Evolutionary conservation across 2,329 filamentous ascomycete genomes (phyloP).

Genomic region (Leptographium procerum): DNA sequence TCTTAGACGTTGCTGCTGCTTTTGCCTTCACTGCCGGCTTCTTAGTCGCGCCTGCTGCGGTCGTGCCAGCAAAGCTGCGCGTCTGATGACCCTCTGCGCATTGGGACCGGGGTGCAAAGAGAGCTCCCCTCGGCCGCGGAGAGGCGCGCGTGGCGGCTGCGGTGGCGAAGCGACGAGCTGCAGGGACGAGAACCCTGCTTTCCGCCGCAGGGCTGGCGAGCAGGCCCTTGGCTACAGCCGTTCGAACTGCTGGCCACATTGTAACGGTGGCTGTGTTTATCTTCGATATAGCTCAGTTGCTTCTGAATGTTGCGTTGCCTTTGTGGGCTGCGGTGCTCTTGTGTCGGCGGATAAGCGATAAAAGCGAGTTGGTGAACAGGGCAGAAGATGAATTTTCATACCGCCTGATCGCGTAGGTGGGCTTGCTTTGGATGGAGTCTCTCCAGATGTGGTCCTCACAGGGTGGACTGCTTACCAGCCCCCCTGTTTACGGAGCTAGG

Average conservation of each 20-base stretch:
- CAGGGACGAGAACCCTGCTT: neutral
- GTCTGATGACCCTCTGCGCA: neutral
- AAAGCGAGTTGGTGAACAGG: neutral
- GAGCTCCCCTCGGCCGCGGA: slow-evolving; percentile 3
- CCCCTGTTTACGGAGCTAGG: neutral
- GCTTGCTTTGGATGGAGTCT: neutral
- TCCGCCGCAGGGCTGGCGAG: neutral
- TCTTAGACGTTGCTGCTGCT: slow-evolving; percentile 12
- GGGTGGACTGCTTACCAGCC: neutral
- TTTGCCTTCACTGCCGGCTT: slow-evolving; percentile 16
- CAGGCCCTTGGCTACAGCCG: slow-evolving; percentile 3
- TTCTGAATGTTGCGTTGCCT: neutral
- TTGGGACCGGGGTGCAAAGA: neutral
- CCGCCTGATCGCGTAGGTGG: slow-evolving; percentile 2
- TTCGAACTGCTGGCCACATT: slow-evolving; percentile 11
- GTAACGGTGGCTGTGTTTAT: neutral
- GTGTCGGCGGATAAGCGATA: neutral
- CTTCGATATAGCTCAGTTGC: neutral
- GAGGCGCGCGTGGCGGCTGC: slow-evolving; percentile 6
- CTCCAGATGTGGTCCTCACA: neutral
- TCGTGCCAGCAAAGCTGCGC: slow-evolving; percentile 6
- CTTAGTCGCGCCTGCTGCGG: slow-evolving; percentile 7
- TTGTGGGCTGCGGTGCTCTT: neutral
- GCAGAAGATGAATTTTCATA: neutral
- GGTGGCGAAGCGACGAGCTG: neutral